These are phyloP conservation scores for Scleroderma citrinum DNA, from an alignment of 768 basidiomycete genomes.

Conservation along the genomic window DNA sequence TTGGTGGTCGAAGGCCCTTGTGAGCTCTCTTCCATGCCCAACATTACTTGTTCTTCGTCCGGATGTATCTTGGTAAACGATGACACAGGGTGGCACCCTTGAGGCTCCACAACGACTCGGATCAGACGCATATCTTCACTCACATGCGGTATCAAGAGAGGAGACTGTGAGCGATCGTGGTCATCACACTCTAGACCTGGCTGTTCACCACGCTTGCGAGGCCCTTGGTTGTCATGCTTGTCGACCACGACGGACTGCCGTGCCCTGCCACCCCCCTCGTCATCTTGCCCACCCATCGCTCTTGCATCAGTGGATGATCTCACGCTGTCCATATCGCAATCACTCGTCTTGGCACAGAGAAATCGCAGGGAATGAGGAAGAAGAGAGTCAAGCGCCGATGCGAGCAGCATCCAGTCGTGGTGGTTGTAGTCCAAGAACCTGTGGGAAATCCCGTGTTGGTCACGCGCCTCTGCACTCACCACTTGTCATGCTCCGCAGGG, in stretches of 20 bases:
- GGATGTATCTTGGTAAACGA: slow-evolving; percentile 14
- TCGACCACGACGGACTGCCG: not conserved
- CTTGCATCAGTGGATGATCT: slow-evolving; percentile 4
- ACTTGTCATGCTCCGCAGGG: slow-evolving; percentile 49
- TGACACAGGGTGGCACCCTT: slow-evolving; percentile 24
- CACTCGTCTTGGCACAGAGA: not conserved
- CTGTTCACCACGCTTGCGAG: not conserved
- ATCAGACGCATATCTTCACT: slow-evolving; percentile 32
- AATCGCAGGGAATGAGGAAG: not conserved
- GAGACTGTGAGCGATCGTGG: slow-evolving; percentile 14
- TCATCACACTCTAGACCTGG: slow-evolving; percentile 14
- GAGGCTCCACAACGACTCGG: slow-evolving; percentile 22
- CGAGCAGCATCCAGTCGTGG: slow-evolving; percentile 11
- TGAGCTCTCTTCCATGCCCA: slow-evolving; percentile 8
- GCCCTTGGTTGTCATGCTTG: not conserved
- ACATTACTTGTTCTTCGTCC: not conserved
- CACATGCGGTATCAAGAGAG: slow-evolving; percentile 21
- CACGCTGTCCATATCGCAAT: slow-evolving; percentile 12
- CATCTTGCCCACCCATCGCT: not conserved
- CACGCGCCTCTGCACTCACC: too few species aligned
- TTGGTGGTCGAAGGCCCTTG: slow-evolving; percentile 12
- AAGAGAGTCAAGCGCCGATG: not conserved
- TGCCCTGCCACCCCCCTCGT: not conserved
- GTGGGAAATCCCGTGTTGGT: slow-evolving; percentile 6
- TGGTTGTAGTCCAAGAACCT: slow-evolving; percentile 20